These are phyloP conservation scores for Triticum turgidum DNA, from an alignment of 176 grass and related monocot genomes.

Conservation along the genomic window DNA sequence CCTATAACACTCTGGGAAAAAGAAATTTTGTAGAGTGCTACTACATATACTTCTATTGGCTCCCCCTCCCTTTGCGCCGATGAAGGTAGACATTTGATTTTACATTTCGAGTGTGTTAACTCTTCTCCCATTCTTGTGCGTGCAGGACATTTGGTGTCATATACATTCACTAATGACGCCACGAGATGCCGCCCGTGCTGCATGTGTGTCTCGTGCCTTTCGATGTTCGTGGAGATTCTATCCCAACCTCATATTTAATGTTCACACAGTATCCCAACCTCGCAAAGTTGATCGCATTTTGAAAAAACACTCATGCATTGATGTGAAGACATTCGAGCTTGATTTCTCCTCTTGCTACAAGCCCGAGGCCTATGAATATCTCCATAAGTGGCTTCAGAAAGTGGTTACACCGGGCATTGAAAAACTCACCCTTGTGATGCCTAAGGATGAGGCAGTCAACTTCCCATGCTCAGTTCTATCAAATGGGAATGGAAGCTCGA, in stretches of 20 bases:
- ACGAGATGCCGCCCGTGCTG: background rate
- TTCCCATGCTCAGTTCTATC: background rate
- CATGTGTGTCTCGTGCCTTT: background rate
- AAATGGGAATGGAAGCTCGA: background rate
- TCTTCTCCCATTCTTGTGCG: background rate
- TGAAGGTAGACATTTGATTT: background rate
- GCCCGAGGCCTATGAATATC: background rate
- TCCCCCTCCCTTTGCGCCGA: background rate
- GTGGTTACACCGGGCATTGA: background rate
- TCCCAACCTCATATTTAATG: background rate
- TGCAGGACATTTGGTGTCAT: background rate
- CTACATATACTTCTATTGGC: background rate
- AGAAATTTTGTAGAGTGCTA: too few species aligned
- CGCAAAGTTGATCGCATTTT: background rate
- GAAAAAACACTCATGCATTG: background rate
- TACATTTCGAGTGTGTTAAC: background rate
- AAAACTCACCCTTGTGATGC: background rate
- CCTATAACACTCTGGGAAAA: too few species aligned
- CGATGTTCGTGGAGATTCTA: background rate
- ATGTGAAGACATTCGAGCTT: background rate
- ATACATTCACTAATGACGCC: background rate
- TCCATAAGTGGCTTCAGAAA: background rate
- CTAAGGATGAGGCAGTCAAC: background rate
- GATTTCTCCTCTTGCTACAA: background rate
- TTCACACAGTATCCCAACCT: background rate